Base-by-base conservation (phyloP, 2,329 filamentous ascomycete genomes). In the Botryotinia calthae region DNA sequence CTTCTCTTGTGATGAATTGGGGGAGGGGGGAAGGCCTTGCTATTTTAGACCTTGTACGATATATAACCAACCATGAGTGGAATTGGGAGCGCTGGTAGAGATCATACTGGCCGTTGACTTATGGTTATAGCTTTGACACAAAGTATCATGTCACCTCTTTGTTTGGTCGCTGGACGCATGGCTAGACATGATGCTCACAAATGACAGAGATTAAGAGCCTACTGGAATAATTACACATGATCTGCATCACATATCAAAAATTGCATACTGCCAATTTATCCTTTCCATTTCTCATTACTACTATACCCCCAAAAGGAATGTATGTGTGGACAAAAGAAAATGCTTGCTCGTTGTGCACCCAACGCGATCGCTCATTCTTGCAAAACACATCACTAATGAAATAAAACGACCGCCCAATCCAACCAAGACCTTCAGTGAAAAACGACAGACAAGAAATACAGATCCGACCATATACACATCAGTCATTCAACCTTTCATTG, bases 401-500 rank as follows among this genome's bases (percentile, higher is more conserved):
- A 67, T 20, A 40, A 67, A 2, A 68, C 18, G 28, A 42, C 65
- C 48, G 12, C 34, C 18, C n/a, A 31, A 25, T 12, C 65, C 28
- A 25, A 28, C 48, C 64, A 66, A 66, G 46, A 25, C 46, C 9
- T 40, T 25, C 12, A 68, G 65, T 44, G 34, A 20, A 68, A 68
- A 67, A 56, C 34, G 37, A 42, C 22, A 56, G 65, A 67, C 34
- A 51, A 68, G 48, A 68, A 56, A 22, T 44, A 68, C 7, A 68
- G 5, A 56, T 31, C 18, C 37, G 42, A 25, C 28, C 9, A 68
- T 37, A 42, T 42, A 68, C 18, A 48, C 48, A 68, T 42, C n/a
- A 68, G 48, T 56, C 65, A 68, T 28, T 18, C 65, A 31, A 18
- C 34, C 48, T 37, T 56, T 68, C 65, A 68, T 44, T 68, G 65